Evolutionary conservation across 805 yeast species (phyloP).

Genomic region (Yarrowia divulgata): DNA sequence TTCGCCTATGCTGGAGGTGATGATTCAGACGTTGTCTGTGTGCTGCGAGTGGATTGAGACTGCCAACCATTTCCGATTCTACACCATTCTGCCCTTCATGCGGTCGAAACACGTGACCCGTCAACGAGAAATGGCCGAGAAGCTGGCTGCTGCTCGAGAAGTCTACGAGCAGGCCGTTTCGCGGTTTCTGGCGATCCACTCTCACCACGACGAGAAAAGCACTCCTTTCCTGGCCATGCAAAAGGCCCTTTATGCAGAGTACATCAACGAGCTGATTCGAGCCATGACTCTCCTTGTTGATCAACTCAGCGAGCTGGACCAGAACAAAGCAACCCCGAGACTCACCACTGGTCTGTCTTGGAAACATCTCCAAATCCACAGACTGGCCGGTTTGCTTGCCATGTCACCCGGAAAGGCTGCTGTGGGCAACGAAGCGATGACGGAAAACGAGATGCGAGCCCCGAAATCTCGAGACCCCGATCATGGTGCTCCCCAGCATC

Average conservation of each 20-base stretch:
- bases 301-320: slow-evolving; percentile 8
- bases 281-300: neutral
- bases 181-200: neutral
- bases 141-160: neutral
- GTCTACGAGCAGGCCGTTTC: neutral
- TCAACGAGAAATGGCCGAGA: slow-evolving; percentile 10
- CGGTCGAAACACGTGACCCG: neutral
- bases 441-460: neutral
- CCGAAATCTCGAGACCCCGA: slow-evolving; percentile 5
- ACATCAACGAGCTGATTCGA: slow-evolving; percentile 8
- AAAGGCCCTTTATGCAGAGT: slow-evolving; percentile 25
- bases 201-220: slow-evolving; percentile 20
- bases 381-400: neutral
- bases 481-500: slow-evolving; percentile 8
- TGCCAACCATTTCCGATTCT: slow-evolving; percentile 23
- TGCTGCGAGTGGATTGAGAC: slow-evolving; percentile 24
- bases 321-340: neutral
- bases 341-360: slow-evolving; percentile 26
- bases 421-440: neutral
- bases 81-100: slow-evolving; percentile 17
- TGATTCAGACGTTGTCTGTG: neutral
- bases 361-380: slow-evolving; percentile 12
- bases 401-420: neutral
- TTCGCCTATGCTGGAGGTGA: neutral
- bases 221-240: slow-evolving; percentile 24